Evolutionary conservation across 176 grass and related monocot genomes (phyloP), one percentile per base, ranked within the genome.

Genomic region (Oryza glumipatula): DNA sequence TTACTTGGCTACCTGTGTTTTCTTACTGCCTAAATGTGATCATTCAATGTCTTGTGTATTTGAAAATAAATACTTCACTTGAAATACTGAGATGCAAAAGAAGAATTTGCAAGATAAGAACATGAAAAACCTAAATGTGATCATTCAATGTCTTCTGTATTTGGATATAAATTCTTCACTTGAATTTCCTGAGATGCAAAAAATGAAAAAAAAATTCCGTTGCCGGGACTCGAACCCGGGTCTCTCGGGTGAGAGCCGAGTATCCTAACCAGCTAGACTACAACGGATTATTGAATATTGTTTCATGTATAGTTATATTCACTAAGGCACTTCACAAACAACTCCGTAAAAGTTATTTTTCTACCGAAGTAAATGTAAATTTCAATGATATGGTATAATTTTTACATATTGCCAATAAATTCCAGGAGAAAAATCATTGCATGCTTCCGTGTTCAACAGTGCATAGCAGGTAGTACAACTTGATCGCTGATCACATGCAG

Each of bases 181-280:
- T 51, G 28, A 14, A 67, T 30, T 67, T 33, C 28, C 15, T 33
- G 65, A 33, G 65, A 33, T 7, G 28, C 23, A 65, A 58, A 58
- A 66, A 0, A 52, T 52, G 13, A 43, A 14, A 22, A 41, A 36
- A 38, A 38, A 44, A 10, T 93, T 96, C 86, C 84, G 82, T 93
- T 88, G 91, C 86, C 86, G 86, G 94, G 84, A 94, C 87, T 97
- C 36, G 78, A 86, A 97, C 87, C 87, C 87, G 87, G 84, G 93
- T 90, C 90, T 93, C 83, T 98, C 82, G 86, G 85, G 88, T 94
- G 91, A 95, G 93, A 94, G 91, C 93, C 86, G 89, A 98, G 88
- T 92, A 98, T 94, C 96, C 93, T 96, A 89, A 94, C 88, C 93
- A 94, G 73, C 87, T 94, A 98, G 89, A 98, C 93, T 91, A 94